These are phyloP conservation scores for Cladosporium sp. DNA, from an alignment of 2,329 filamentous ascomycete genomes.

Conservation along the genomic window DNA sequence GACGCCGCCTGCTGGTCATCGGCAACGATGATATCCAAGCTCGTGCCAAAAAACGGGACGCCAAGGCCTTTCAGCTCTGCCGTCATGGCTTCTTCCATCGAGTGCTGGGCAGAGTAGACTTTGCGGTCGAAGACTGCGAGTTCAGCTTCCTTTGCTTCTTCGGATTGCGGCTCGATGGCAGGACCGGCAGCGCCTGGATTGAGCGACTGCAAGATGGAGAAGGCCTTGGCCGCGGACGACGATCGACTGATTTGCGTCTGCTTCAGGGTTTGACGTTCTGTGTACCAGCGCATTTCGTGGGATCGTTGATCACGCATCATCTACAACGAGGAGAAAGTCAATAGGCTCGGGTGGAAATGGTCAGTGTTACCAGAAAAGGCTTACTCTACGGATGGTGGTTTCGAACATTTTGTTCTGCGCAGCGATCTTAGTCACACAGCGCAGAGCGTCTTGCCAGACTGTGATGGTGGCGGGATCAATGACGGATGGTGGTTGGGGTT, in stretches of 20 bases:
- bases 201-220: slow-evolving; percentile 35
- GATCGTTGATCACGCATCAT: slow-evolving; percentile 64
- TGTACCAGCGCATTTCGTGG: slow-evolving; percentile 61
- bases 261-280: slow-evolving; percentile 37
- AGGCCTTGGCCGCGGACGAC: slow-evolving; percentile 31
- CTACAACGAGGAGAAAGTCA: slow-evolving; percentile 34
- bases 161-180: slow-evolving; percentile 12
- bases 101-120: slow-evolving; percentile 58
- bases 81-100: slow-evolving; percentile 61
- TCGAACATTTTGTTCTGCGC: slow-evolving; percentile 46
- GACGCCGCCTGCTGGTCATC: slow-evolving; percentile 25
- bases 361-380: slow-evolving; percentile 13
- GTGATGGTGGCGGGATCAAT: slow-evolving; percentile 51
- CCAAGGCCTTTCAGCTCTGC: slow-evolving; percentile 57
- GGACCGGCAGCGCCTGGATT: slow-evolving; percentile 14
- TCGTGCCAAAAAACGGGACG: slow-evolving; percentile 62
- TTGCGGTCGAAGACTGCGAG: slow-evolving; percentile 61
- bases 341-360: slow-evolving; percentile 22
- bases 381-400: slow-evolving; percentile 42
- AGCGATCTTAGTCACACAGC: slow-evolving; percentile 50
- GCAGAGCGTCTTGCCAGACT: slow-evolving; percentile 49
- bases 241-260: slow-evolving; percentile 33
- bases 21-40: slow-evolving; percentile 43
- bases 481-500: background rate
- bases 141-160: slow-evolving; percentile 49